Evolutionary conservation across 495 filamentous ascomycete species (phyloP).

Genomic region (Penicillium soppii): DNA sequence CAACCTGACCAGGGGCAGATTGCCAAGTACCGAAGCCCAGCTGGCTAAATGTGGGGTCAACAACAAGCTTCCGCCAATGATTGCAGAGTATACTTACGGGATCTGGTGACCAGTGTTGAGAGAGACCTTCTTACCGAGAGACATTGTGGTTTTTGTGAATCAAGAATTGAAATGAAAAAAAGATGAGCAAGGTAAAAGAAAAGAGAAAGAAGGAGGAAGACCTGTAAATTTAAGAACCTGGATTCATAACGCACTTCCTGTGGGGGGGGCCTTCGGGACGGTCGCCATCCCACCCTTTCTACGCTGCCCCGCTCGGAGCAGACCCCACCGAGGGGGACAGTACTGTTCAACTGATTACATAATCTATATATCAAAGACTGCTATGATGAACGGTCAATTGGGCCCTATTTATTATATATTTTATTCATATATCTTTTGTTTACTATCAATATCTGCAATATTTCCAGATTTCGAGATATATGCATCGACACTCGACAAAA

Average conservation of each 20-base stretch:
- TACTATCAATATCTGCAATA: too few relatives aligned
- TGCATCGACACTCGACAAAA: too few relatives aligned
- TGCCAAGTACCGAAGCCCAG: slow-evolving; percentile 60
- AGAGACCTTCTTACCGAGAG: slow-evolving; percentile 46
- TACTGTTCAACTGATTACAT: not conserved
- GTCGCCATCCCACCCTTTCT: slow-evolving; percentile 9
- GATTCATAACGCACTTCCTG: too few relatives aligned
- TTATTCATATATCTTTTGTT: not conserved
- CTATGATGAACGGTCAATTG: too few relatives aligned
- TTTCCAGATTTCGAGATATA: too few relatives aligned
- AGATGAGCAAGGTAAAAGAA: slow-evolving; percentile 2
- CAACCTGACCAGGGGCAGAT: slow-evolving; percentile 52
- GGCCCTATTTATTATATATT: not conserved
- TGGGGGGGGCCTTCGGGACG: slow-evolving; percentile 8
- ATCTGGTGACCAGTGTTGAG: slow-evolving; percentile 45
- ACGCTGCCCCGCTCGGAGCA: slow-evolving; percentile 19
- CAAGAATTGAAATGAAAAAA: not conserved
- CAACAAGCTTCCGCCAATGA: not conserved
- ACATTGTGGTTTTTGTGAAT: slow-evolving; percentile 37
- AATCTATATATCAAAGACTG: too few relatives aligned
- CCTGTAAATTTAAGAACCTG: too few relatives aligned
- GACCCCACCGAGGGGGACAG: slow-evolving; percentile 23
- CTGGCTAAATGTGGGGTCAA: slow-evolving; percentile 24
- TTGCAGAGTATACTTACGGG: slow-evolving; percentile 32
- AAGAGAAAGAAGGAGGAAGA: slow-evolving; percentile 5